Evolutionary conservation across 371 early-diverging fungal genomes (phyloP).

Genomic region (Cokeromyces recurvatus): DNA sequence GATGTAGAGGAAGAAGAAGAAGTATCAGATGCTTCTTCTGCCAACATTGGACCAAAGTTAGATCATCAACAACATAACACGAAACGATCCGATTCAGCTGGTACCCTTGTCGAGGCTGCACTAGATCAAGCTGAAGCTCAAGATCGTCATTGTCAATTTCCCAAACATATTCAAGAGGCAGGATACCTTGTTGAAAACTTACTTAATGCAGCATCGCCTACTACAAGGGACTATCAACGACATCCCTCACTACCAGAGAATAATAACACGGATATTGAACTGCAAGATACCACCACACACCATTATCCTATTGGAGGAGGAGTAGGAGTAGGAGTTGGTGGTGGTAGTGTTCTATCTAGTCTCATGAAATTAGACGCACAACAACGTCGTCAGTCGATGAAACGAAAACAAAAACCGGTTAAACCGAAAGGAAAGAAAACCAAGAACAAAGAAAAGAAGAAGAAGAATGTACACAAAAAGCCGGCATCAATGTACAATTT

Average conservation of each 20-base stretch:
- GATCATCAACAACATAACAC: background rate
- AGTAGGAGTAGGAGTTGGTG: slow-evolving; percentile 2
- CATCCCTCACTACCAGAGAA: too few species aligned
- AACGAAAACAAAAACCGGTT: slow-evolving; percentile 9
- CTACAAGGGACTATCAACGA: background rate
- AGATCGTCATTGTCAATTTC: slow-evolving; percentile 43
- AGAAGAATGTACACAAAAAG: slow-evolving; percentile 18
- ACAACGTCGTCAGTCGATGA: slow-evolving; percentile 8
- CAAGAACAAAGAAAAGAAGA: slow-evolving; percentile 5
- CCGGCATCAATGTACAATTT: slow-evolving; percentile 27
- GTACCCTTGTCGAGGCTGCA: slow-evolving; percentile 38
- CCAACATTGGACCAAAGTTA: background rate
- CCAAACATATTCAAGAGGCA: slow-evolving; percentile 42
- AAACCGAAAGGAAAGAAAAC: background rate
- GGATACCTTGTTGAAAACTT: slow-evolving; percentile 38
- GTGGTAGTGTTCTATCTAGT: slow-evolving; percentile 37
- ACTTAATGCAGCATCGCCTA: too few species aligned
- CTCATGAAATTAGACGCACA: slow-evolving; percentile 41
- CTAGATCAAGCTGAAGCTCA: slow-evolving; percentile 37
- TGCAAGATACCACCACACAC: too few species aligned
- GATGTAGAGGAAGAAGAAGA: background rate
- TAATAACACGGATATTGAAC: too few species aligned
- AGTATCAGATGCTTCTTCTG: background rate
- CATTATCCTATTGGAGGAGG: too few species aligned
- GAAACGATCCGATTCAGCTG: background rate